Evolutionary conservation across 129 eudicot genomes (phyloP), one percentile per base, ranked within the genome.

Genomic region (Pulicaria dysenterica): DNA sequence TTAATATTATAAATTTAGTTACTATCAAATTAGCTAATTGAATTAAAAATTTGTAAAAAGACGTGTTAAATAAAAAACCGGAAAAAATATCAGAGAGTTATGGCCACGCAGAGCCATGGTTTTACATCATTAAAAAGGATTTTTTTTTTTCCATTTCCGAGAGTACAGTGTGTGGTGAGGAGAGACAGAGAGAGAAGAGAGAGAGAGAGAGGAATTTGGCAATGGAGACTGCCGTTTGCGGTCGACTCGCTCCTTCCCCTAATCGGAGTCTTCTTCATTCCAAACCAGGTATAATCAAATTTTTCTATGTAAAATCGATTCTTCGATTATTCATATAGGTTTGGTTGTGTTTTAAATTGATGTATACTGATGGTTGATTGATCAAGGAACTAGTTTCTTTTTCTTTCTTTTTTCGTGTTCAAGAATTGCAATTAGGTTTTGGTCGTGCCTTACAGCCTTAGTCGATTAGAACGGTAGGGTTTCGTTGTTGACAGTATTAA

Each of bases 191-290:
- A n/a, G n/a, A n/a, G n/a, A n/a, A n/a, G n/a, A n/a, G n/a, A 67
- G 64, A 54, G n/a, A 39, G 65, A 58, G 7, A 39, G 58, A 24
- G 69, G 69, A 59, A 60, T 66, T 45, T 63, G 78, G 81, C 55
- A 39, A 87, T 87, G 89, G 93, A 84, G 81, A 84, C 85, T 75
- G 89, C 93, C 75, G 82, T 85, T 65, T 65, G 75, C 67, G 80
- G 87, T 74, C 80, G 93, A 73, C 69, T 82, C 38, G 74, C 85
- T 56, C 87, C 85, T 78, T 82, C 87, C 24, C 85, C 89, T 57
- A 79, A 73, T 44, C 89, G 73, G 40, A 53, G 66, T 51, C 46
- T 87, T 82, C 81, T 81, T 75, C 58, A 82, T 64, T 84, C 74
- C 83, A 64, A 70, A 40, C 51, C 82, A 70, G 67, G 73, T 64